Evolutionary conservation across 106 monocot genomes (phyloP).

Genomic region (Dendrobium chrysotoxum): DNA sequence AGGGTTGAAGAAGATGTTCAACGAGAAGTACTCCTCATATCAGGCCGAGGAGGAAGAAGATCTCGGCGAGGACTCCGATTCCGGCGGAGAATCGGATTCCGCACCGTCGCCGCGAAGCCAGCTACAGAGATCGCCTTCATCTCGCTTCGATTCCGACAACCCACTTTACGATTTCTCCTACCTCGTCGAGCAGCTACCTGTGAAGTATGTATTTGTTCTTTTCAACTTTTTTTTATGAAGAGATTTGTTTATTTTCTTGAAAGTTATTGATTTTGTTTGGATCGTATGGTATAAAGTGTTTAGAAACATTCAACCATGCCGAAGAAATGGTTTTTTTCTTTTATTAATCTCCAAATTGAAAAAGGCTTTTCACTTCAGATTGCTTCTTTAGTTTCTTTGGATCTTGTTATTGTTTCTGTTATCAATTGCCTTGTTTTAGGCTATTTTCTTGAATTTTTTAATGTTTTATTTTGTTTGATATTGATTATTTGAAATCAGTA

Average conservation of each 20-base stretch:
- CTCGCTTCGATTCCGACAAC: conserved; percentile 11
- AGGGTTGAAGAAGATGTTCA: background rate
- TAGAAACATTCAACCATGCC: background rate
- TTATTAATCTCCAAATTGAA: background rate
- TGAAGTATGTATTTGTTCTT: conserved; percentile 24
- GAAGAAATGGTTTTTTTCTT: background rate
- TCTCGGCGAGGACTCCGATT: background rate
- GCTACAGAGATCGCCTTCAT: background rate
- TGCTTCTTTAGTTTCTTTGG: too few relatives aligned
- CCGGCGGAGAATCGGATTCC: background rate
- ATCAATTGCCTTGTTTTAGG: too few relatives aligned
- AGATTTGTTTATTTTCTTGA: background rate
- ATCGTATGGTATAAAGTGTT: background rate
- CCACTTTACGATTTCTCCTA: conserved; percentile 45
- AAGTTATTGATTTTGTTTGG: background rate
- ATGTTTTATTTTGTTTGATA: too few relatives aligned
- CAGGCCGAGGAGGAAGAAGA: conserved; percentile 2
- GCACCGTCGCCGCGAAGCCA: background rate
- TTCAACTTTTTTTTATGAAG: too few relatives aligned
- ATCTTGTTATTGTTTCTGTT: too few relatives aligned
- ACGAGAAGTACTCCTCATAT: background rate
- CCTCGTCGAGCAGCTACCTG: conserved; percentile 33
- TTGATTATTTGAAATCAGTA: too few relatives aligned
- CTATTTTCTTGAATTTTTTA: too few relatives aligned
- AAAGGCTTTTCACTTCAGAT: too few relatives aligned